Conservation (phyloP, 2,329 filamentous ascomycete genomes). For the Penicillium aurantiogriseum region DNA sequence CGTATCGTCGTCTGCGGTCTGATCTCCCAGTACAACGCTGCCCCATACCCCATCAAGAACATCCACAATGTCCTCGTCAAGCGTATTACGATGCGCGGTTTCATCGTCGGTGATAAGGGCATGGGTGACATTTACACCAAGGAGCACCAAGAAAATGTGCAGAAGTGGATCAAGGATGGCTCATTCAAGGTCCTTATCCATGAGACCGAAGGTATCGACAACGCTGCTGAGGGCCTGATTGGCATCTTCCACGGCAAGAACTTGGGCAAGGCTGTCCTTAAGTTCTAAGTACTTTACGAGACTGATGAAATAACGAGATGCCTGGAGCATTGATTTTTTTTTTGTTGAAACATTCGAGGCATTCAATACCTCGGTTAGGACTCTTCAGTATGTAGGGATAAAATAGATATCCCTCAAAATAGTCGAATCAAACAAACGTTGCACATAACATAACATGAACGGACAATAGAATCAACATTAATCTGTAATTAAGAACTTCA, state of each 20-base stretch:
- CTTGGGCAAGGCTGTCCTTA: slow-evolving; percentile 80
- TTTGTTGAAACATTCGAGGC: neutral
- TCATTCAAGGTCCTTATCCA: slow-evolving; percentile 68
- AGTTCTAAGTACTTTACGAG: slow-evolving; percentile 51
- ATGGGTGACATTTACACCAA: slow-evolving; percentile 65
- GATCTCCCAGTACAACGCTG: slow-evolving; percentile 75
- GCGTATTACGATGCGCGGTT: slow-evolving; percentile 67
- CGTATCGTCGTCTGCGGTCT: slow-evolving; percentile 65
- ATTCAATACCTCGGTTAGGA: slow-evolving; percentile 19
- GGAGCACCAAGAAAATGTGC: slow-evolving; percentile 73
- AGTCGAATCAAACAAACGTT: neutral
- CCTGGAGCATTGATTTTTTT: slow-evolving; percentile 7
- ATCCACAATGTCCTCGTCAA: slow-evolving; percentile 64
- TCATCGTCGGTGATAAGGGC: slow-evolving; percentile 66
- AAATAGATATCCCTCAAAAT: neutral
- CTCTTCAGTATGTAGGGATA: neutral
- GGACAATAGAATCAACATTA: neutral
- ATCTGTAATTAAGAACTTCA: neutral
- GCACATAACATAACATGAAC: neutral
- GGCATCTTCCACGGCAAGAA: slow-evolving; percentile 76
- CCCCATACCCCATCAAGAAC: slow-evolving; percentile 67
- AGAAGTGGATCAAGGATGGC: slow-evolving; percentile 73
- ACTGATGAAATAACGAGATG: slow-evolving; percentile 16
- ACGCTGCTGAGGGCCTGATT: slow-evolving; percentile 69
- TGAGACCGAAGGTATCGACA: slow-evolving; percentile 74